These are phyloP conservation scores for Oidiodendron maius DNA, from an alignment of 495 filamentous ascomycete genomes.

Conservation along the genomic window DNA sequence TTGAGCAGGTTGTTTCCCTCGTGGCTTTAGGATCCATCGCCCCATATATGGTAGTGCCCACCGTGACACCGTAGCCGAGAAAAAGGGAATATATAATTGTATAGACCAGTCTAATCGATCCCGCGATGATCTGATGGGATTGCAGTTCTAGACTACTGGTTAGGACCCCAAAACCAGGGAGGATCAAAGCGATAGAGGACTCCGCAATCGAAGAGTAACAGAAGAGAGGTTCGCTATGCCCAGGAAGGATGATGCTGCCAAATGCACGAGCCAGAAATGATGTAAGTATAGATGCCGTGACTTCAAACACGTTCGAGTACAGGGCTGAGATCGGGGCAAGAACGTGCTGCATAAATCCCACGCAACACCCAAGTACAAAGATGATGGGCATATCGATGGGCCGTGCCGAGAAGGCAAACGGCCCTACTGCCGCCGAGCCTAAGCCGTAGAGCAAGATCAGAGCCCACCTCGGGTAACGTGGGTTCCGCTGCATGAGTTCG, in stretches of 20 bases:
- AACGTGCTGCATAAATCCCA: slow-evolving; percentile 77
- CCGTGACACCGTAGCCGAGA: slow-evolving; percentile 94
- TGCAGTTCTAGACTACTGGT: slow-evolving; percentile 85
- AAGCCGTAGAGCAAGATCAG: slow-evolving; percentile 80
- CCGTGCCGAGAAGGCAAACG: slow-evolving; percentile 79
- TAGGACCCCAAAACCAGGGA: slow-evolving; percentile 81
- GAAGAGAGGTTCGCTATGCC: slow-evolving; percentile 60
- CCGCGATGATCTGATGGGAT: slow-evolving; percentile 77
- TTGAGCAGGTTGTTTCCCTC: slow-evolving; percentile 63
- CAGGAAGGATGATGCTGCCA: slow-evolving; percentile 77
- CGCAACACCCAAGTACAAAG: slow-evolving; percentile 76
- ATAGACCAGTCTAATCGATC: slow-evolving; percentile 91
- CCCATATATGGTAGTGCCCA: slow-evolving; percentile 87
- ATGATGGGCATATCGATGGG: slow-evolving; percentile 83
- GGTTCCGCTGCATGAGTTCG: slow-evolving; percentile 53
- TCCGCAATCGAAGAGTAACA: slow-evolving; percentile 93
- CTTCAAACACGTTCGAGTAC: slow-evolving; percentile 86
- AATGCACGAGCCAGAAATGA: slow-evolving; percentile 85
- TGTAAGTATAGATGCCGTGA: slow-evolving; percentile 77
- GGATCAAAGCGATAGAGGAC: slow-evolving; percentile 83
- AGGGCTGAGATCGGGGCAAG: slow-evolving; percentile 74
- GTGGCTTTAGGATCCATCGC: slow-evolving; percentile 71
- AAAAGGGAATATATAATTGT: slow-evolving; percentile 94
- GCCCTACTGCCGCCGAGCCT: slow-evolving; percentile 72
- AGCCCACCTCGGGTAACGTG: slow-evolving; percentile 63